A percentile compares a stretch with the other conserved stretches of the same genome.
These are phyloP conservation scores for Hansenula sp. DNA, from an alignment of 1,139 yeast genomes.

Conservation along the genomic window DNA sequence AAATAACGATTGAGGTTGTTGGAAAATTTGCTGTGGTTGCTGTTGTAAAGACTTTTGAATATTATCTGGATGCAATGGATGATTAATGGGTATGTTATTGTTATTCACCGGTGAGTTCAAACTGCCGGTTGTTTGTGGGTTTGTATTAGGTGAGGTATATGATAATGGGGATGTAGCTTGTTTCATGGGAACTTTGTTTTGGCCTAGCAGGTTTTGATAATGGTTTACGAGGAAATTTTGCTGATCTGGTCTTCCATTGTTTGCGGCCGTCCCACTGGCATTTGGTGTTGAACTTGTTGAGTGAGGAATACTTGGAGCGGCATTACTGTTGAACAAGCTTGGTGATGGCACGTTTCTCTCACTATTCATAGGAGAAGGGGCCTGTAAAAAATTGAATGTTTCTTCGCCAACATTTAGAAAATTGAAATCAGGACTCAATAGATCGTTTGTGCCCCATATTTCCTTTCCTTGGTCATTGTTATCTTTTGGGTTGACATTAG, in stretches of 20 bases:
- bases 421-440: slow-evolving; percentile 25
- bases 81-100: slow-evolving; percentile 1
- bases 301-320: slow-evolving; percentile 8
- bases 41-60: slow-evolving; percentile 1
- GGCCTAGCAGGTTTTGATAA: slow-evolving; percentile 20
- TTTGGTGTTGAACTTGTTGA: background rate
- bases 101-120: slow-evolving; percentile 1
- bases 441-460: slow-evolving; percentile 2
- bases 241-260: slow-evolving; percentile 2
- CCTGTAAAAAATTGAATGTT: slow-evolving; percentile 17
- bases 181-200: slow-evolving; percentile 17
- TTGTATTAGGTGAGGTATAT: background rate
- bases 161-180: slow-evolving; percentile 16
- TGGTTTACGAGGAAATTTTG: slow-evolving; percentile 12
- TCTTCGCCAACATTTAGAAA: slow-evolving; percentile 25
- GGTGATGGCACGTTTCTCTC: background rate
- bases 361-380: slow-evolving; percentile 1
- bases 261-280: slow-evolving; percentile 12
- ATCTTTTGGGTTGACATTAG: background rate
- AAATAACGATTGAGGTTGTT: slow-evolving; percentile 1
- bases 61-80: slow-evolving; percentile 2
- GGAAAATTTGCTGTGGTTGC: background rate
- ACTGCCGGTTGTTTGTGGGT: background rate
- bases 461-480: background rate
- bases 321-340: background rate